These are phyloP conservation scores for Cyclotella choctawhatcheeana DNA, from an alignment of 108 stramenopile genomes.

Conservation along the genomic window DNA sequence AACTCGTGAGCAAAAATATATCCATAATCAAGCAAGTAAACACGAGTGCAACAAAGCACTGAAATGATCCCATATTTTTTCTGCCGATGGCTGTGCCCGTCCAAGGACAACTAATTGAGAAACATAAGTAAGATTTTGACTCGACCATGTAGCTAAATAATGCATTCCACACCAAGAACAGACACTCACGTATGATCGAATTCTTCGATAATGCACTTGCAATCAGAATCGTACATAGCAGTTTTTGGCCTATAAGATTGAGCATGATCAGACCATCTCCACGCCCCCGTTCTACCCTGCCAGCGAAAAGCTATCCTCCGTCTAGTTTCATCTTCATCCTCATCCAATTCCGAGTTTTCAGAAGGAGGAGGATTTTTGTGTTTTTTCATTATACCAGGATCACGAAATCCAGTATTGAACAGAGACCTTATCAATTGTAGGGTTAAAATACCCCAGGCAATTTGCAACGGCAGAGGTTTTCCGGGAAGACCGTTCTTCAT, in stretches of 20 bases:
- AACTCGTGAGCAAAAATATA: constrained; percentile 45
- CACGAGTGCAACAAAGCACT: constrained; percentile 70
- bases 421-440: constrained; percentile 32
- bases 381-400: constrained; percentile 58
- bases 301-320: constrained; percentile 45
- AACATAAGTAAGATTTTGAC: not conserved
- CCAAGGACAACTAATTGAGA: constrained; percentile 55
- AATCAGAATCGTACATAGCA: constrained; percentile 86
- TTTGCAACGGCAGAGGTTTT: constrained; percentile 34
- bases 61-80: constrained; percentile 80
- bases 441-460: constrained; percentile 58
- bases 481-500: constrained; percentile 48
- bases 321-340: constrained; percentile 19
- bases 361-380: constrained; percentile 37
- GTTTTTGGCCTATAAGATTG: constrained; percentile 80
- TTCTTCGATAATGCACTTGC: constrained; percentile 84
- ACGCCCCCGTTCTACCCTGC: constrained; percentile 31
- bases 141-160: not conserved
- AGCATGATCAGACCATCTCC: constrained; percentile 75
- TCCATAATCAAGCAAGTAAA: constrained; percentile 71
- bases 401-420: constrained; percentile 53
- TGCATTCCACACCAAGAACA: not conserved
- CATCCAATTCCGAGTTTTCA: constrained; percentile 16
- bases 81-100: constrained; percentile 85
- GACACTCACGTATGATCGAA: constrained; percentile 88